A percentile compares a stretch with the other conserved stretches of the same genome.
These are phyloP conservation scores for Apiospora aurea DNA, from an alignment of 2,329 filamentous ascomycete species.

Conservation along the genomic window DNA sequence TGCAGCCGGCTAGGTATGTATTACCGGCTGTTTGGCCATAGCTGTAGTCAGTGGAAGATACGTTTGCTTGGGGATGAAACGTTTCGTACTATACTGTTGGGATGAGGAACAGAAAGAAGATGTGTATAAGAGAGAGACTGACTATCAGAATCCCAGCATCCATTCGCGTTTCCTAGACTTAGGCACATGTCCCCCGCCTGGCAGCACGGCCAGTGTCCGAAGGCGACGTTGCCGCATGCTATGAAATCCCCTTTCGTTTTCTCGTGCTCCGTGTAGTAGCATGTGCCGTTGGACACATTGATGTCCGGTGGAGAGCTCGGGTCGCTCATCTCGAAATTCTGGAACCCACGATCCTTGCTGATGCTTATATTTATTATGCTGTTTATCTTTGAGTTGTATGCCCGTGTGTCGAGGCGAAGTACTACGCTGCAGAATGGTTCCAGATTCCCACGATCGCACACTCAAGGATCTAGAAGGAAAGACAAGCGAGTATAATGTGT, in stretches of 20 bases:
- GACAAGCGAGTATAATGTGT: neutral
- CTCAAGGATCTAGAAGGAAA: neutral
- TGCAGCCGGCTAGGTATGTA: constrained; percentile 29
- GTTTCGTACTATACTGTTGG: neutral
- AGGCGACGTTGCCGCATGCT: constrained; percentile 27
- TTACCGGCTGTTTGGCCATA: constrained; percentile 22
- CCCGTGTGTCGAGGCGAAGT: neutral
- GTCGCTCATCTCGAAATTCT: neutral
- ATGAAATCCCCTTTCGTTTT: constrained; percentile 26
- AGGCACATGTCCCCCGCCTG: constrained; percentile 26
- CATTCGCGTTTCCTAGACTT: constrained; percentile 26
- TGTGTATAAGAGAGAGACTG: neutral
- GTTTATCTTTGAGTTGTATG: neutral
- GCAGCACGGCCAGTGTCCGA: constrained; percentile 28
- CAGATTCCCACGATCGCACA: constrained; percentile 6
- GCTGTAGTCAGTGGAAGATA: neutral
- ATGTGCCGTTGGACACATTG: constrained; percentile 29
- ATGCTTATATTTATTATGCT: neutral
- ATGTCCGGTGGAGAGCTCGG: neutral
- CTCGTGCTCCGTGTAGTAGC: constrained; percentile 26
- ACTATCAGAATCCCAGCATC: constrained; percentile 26
- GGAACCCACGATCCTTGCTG: neutral
- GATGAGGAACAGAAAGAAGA: neutral
- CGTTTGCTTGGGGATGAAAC: neutral
- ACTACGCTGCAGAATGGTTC: neutral